Conservation (phyloP, 208 protist species). For the Vickermania spadyakhi region DNA sequence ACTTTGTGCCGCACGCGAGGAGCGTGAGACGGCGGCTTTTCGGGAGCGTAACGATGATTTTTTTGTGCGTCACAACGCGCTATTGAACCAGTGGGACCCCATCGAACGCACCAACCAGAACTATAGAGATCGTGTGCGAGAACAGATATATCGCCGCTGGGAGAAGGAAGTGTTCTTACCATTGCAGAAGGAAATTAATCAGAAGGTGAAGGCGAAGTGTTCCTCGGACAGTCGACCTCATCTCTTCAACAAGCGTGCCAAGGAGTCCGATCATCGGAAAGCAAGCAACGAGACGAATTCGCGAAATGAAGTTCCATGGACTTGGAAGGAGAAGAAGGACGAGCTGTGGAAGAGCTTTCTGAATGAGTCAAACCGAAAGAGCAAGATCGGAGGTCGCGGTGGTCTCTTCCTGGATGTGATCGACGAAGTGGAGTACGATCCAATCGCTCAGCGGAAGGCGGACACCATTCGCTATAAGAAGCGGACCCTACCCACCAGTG, state of each 20-base stretch:
- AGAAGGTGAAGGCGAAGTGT: slow-evolving; percentile 8
- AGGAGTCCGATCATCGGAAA: not conserved
- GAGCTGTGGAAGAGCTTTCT: slow-evolving; percentile 10
- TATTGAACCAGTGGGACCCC: slow-evolving; percentile 5
- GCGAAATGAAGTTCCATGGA: not conserved
- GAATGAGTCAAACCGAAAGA: slow-evolving; percentile 7
- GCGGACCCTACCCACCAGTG: not conserved
- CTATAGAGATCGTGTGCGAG: slow-evolving; percentile 8
- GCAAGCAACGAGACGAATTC: not conserved
- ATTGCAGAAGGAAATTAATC: slow-evolving; percentile 10
- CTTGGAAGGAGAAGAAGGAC: slow-evolving; percentile 5
- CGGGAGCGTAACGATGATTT: slow-evolving; percentile 3
- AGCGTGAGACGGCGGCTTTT: slow-evolving; percentile 10
- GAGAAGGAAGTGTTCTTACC: slow-evolving; percentile 18
- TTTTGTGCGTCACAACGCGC: slow-evolving; percentile 4
- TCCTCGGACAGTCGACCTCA: not conserved
- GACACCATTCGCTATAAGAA: slow-evolving; percentile 7
- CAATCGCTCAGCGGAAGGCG: slow-evolving; percentile 1
- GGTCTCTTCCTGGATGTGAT: slow-evolving; percentile 16
- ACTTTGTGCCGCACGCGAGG: slow-evolving; percentile 2
- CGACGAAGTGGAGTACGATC: slow-evolving; percentile 13
- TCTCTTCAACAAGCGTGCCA: slow-evolving; percentile 1
- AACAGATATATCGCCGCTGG: slow-evolving; percentile 9
- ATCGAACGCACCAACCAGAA: slow-evolving; percentile 1
- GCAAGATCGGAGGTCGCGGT: slow-evolving; percentile 2